Conservation (phyloP, 2,329 filamentous ascomycete species). For the Magnaporthiopsis rhizophila region DNA sequence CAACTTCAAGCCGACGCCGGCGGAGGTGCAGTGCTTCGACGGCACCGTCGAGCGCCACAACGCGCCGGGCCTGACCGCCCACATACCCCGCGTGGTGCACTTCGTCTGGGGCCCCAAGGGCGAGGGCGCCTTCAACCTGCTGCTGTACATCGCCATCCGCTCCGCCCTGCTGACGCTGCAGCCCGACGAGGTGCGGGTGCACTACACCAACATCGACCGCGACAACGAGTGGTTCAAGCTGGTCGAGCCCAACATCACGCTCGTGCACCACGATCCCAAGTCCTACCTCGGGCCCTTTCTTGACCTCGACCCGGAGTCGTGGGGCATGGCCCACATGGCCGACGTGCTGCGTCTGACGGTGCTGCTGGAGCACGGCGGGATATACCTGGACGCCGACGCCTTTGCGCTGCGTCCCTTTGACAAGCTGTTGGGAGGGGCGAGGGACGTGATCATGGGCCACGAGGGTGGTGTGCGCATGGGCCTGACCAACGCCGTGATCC, state of each 20-base stretch:
- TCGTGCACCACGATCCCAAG: slow-evolving; percentile 25
- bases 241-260: slow-evolving; percentile 24
- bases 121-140: slow-evolving; percentile 27
- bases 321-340: slow-evolving; percentile 26
- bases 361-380: slow-evolving; percentile 25
- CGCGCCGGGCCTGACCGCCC: not conserved
- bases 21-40: slow-evolving; percentile 1
- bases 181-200: slow-evolving; percentile 26
- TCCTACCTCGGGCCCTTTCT: slow-evolving; percentile 7
- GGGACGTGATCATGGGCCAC: slow-evolving; percentile 24
- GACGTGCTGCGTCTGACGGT: slow-evolving; percentile 27
- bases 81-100: slow-evolving; percentile 30
- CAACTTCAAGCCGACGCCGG: slow-evolving; percentile 2
- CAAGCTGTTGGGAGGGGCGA: slow-evolving; percentile 19
- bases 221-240: slow-evolving; percentile 28
- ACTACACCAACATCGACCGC: slow-evolving; percentile 29
- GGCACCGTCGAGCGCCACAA: slow-evolving; percentile 3
- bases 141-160: slow-evolving; percentile 28
- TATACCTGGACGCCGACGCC: slow-evolving; percentile 29
- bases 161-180: slow-evolving; percentile 27
- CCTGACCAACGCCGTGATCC: slow-evolving; percentile 30
- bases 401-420: slow-evolving; percentile 26
- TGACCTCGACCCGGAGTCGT: slow-evolving; percentile 9
- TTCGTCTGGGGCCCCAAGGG: slow-evolving; percentile 27
- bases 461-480: slow-evolving; percentile 30